Evolutionary conservation across 1,284 basidiomycete genomes (phyloP).

Genomic region (Fomitopsis schrenkii): DNA sequence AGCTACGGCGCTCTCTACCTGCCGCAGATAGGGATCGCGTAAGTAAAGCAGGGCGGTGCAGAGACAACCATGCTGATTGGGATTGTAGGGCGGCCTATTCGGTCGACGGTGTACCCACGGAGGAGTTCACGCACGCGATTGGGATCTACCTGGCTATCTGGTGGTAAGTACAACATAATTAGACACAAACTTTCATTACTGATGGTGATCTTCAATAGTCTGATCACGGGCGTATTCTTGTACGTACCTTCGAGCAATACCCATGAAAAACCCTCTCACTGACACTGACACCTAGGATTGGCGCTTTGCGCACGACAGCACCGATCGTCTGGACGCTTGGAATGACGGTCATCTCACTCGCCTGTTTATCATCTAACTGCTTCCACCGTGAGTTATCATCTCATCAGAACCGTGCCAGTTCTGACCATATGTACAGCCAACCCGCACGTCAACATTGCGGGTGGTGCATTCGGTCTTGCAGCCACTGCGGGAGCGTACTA

Average conservation of each 20-base stretch:
- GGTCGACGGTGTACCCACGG: constrained; percentile 4
- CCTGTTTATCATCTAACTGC: constrained; percentile 8
- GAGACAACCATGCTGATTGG: background rate
- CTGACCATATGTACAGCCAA: background rate
- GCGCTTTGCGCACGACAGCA: constrained; percentile 6
- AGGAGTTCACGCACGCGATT: constrained; percentile 8
- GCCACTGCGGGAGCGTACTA: constrained; percentile 9
- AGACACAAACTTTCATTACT: background rate
- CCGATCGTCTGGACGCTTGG: constrained; percentile 8
- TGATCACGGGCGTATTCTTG: constrained; percentile 8
- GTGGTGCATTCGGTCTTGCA: constrained; percentile 8
- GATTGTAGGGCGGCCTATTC: constrained; percentile 5
- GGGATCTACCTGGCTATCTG: constrained; percentile 11
- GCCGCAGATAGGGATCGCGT: constrained; percentile 8
- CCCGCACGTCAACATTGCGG: constrained; percentile 5
- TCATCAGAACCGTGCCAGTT: background rate
- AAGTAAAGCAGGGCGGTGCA: background rate
- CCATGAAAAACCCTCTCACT: background rate
- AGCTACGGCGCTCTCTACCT: constrained; percentile 10
- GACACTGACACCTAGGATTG: constrained; percentile 2
- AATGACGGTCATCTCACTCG: constrained; percentile 7
- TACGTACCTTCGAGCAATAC: background rate
- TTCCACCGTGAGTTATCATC: constrained; percentile 6
- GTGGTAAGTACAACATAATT: constrained; percentile 1
- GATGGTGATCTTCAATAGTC: background rate